A percentile compares a stretch with the other conserved stretches of the same genome.
phyloP scores from a whole-genome alignment of 2,329 filamentous ascomycete species.

The Myrmaecium sp. region DNA sequence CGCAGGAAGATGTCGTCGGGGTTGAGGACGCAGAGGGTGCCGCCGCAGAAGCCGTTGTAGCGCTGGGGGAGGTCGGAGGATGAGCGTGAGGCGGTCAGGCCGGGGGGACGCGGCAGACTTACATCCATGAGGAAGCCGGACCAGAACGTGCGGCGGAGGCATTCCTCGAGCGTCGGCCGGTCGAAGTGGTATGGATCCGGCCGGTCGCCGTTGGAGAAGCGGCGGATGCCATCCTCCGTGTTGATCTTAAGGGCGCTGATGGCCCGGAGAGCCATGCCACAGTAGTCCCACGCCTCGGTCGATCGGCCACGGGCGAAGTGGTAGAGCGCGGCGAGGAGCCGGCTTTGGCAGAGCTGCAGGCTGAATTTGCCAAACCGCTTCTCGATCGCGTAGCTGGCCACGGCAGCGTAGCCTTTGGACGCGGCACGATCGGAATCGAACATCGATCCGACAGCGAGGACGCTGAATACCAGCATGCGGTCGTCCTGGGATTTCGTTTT shows the following conservation, averaged over 20 bases:
- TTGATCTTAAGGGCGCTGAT: conserved; percentile 46
- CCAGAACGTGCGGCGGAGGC: conserved; percentile 56
- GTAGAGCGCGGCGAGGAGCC: conserved; percentile 50
- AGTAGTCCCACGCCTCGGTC: conserved; percentile 45
- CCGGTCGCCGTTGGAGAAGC: conserved; percentile 22
- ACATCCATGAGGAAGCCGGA: conserved; percentile 52
- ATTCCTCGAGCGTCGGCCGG: conserved; percentile 43
- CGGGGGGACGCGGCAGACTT: conserved; percentile 13
- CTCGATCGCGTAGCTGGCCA: conserved; percentile 41
- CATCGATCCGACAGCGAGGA: conserved; percentile 39
- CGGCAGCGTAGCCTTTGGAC: conserved; percentile 32
- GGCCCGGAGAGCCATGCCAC: conserved; percentile 43
- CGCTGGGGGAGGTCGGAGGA: conserved; percentile 29
- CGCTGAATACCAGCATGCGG: conserved; percentile 42
- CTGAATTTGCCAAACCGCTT: conserved; percentile 34
- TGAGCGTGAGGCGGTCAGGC: too few species aligned
- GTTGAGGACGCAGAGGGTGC: conserved; percentile 37
- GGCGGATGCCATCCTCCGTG: conserved; percentile 35
- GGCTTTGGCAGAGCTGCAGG: conserved; percentile 49
- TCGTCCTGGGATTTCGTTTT: conserved; percentile 35
- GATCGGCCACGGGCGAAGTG: conserved; percentile 44
- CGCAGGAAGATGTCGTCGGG: conserved; percentile 49
- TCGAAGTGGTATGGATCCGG: conserved; percentile 39
- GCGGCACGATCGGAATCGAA: conserved; percentile 32
- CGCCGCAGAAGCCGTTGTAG: conserved; percentile 39